Base-by-base conservation (phyloP, 2,329 filamentous ascomycete species). In the Dactylonectria estremocensis region DNA sequence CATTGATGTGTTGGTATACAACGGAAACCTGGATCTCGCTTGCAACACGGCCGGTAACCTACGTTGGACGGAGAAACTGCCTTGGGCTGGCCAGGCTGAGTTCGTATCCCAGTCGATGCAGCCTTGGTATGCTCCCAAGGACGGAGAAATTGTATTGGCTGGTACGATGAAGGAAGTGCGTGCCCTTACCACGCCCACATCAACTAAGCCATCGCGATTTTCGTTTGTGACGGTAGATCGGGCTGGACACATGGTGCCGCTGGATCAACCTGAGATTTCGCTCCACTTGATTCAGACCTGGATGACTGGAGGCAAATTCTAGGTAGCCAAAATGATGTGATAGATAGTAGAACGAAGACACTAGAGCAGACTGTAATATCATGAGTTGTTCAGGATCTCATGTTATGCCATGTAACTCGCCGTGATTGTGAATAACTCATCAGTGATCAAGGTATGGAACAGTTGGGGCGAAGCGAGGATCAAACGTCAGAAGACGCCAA, bases 1-100 rank as follows among this genome's bases (percentile, higher is more conserved):
- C 0, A n/a, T 74, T 0, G 69, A 74, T 16, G 69, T 74, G 1
- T 24, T 74, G 0, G 35, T 74, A 16, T 74, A 74, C 16, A 71
- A 74, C 24, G 72, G 72, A 5, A 74, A 74, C 2, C 10, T 74
- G 1, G 72, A 74, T 9, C 63, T 74, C 0, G 72, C 72, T 0
- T 74, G 72, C 24, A 74, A 74, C 11, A 74, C 69, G 0, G 67
- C 72, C 2, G 72, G 72, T 4, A 74, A 74, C 24, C 1, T 74
- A 5, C 56, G 54, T 50, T 74, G 72, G 72, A 72, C 60, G 0
- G 56, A 72, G 33, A 50, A 56, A 1, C 49, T 72, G 48, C 35
- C 60, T 0, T 74, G 72, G 72, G 64, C 60, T 2, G 72, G 72
- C 6, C 72, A 74, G 3, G 62, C 72, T 1, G 72, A 61, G 2